Evolutionary conservation across 2,329 filamentous ascomycete species (phyloP).

Genomic region (Paecilomyces variotii): DNA sequence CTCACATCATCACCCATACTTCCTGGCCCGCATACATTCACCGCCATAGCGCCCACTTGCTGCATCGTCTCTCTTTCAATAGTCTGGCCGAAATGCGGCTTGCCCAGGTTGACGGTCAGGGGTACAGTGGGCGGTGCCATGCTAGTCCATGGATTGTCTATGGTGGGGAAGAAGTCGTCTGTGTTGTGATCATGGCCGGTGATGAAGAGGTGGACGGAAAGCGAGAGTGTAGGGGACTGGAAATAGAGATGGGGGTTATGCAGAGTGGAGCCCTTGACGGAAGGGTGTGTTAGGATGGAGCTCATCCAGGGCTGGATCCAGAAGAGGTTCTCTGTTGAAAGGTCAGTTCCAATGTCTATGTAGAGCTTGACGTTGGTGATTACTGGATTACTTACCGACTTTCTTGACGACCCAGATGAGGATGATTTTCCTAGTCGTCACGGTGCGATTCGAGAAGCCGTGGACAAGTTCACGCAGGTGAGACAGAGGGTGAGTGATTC

Average conservation of each 20-base stretch:
- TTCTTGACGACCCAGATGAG: slow-evolving; percentile 27
- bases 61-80: slow-evolving; percentile 18
- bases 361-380: no score
- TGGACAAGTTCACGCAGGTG: slow-evolving; percentile 24
- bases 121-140: slow-evolving; percentile 17
- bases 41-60: slow-evolving; percentile 27
- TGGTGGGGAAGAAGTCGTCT: slow-evolving; percentile 17
- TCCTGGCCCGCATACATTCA: slow-evolving; percentile 32
- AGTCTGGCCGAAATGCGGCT: slow-evolving; percentile 17
- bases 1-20: slow-evolving; percentile 29
- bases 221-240: slow-evolving; percentile 15
- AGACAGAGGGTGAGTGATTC: slow-evolving; percentile 29
- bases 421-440: slow-evolving; percentile 19
- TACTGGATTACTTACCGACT: slow-evolving; percentile 13
- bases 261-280: slow-evolving; percentile 12
- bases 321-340: slow-evolving; percentile 19
- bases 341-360: background rate
- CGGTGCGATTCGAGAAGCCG: slow-evolving; percentile 14
- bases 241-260: slow-evolving; percentile 17
- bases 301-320: slow-evolving; percentile 30
- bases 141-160: slow-evolving; percentile 18
- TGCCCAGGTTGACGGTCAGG: slow-evolving; percentile 17
- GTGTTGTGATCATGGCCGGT: slow-evolving; percentile 15
- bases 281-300: slow-evolving; percentile 20
- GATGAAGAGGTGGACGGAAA: slow-evolving; percentile 22